These are phyloP conservation scores for Aquilaria yunnanensis DNA, from an alignment of 345 rosid genomes.

Conservation along the genomic window DNA sequence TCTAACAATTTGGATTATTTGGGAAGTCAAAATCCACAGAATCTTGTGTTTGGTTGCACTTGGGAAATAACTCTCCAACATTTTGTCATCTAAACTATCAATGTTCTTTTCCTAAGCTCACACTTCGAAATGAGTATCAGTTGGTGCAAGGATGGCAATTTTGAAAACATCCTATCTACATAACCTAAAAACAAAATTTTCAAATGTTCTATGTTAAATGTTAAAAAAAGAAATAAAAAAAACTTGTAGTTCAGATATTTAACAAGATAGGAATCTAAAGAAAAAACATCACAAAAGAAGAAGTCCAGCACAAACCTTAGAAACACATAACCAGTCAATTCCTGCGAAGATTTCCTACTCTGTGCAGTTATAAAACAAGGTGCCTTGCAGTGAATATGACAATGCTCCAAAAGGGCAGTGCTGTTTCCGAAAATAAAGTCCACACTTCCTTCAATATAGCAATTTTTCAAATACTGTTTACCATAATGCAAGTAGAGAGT, in stretches of 20 bases:
- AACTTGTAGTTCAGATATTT: not conserved
- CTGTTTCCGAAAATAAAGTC: conserved; percentile 98
- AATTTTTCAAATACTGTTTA: conserved; percentile 80
- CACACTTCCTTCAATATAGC: conserved; percentile 88
- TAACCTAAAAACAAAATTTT: too few relatives aligned
- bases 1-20: too few relatives aligned
- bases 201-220: too few relatives aligned
- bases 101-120: too few relatives aligned
- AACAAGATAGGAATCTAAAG: not conserved
- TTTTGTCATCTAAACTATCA: too few relatives aligned
- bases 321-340: conserved; percentile 87
- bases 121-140: too few relatives aligned
- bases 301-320: conserved; percentile 43
- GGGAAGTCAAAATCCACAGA: too few relatives aligned
- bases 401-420: conserved; percentile 88
- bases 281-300: not conserved
- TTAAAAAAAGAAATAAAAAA: not conserved
- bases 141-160: too few relatives aligned
- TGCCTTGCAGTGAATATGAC: conserved; percentile 93
- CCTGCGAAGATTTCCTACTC: conserved; percentile 92
- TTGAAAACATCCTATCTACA: too few relatives aligned
- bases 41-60: too few relatives aligned
- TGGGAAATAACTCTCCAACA: too few relatives aligned
- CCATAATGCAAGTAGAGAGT: conserved; percentile 92
- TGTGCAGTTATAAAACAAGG: conserved; percentile 88